A percentile compares a stretch with the other conserved stretches of the same genome.
phyloP scores from a whole-genome alignment of 140 eudicot genomes.

The Ambrosia hybrid region DNA sequence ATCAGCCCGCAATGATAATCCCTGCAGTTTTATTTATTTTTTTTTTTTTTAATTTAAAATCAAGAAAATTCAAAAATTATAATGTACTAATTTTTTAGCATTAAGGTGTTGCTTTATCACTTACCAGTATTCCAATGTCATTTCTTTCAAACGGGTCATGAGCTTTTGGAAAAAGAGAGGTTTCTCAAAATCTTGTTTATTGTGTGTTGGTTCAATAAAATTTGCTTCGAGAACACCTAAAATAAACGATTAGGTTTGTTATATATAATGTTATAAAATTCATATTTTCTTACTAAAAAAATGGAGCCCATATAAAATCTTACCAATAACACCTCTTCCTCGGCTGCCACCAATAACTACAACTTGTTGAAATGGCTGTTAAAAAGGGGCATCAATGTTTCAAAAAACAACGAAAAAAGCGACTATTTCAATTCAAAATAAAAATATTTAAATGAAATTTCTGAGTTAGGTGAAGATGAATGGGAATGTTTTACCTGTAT shows the following conservation, averaged over 20 bases:
- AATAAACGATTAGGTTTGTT: background rate
- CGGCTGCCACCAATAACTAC: constrained; percentile 52
- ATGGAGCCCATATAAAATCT: constrained; percentile 14
- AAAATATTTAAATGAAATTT: background rate
- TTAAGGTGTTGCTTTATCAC: constrained; percentile 13
- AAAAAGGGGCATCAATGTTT: constrained; percentile 2
- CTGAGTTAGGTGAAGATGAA: constrained; percentile 1
- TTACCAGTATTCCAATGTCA: constrained; percentile 94
- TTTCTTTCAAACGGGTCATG: constrained; percentile 72
- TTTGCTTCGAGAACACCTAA: constrained; percentile 87
- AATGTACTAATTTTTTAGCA: background rate
- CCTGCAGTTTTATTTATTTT: constrained; percentile 39
- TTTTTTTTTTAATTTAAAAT: background rate
- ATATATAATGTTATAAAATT: background rate
- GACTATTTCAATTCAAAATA: background rate
- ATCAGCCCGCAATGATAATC: constrained; percentile 83
- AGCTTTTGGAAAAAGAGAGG: constrained; percentile 80
- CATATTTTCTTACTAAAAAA: background rate
- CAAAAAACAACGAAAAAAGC: background rate
- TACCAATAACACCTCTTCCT: constrained; percentile 98
- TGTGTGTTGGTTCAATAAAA: constrained; percentile 81
- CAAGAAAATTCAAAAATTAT: background rate
- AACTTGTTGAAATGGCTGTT: constrained; percentile 84
- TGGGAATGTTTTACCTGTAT: constrained; percentile 58
- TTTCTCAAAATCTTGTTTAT: constrained; percentile 90